phyloP scores from a whole-genome alignment of 257 asterid species.

The Scutellaria minor region DNA sequence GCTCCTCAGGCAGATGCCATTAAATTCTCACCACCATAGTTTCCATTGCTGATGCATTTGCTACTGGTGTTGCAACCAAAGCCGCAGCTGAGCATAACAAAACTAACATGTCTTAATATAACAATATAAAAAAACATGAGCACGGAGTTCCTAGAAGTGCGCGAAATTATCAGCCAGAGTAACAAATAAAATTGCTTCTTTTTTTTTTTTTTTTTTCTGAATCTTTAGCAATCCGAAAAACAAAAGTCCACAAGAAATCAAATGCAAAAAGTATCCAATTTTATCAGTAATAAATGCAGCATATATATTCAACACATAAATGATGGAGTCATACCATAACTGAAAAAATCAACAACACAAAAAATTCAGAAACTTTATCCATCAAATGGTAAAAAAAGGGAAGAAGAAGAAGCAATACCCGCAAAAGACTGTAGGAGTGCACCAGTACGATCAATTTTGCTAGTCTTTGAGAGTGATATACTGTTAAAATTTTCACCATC shows the following conservation, averaged over 20 bases:
- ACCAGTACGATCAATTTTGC: slow-evolving; percentile 39
- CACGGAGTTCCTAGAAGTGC: not conserved
- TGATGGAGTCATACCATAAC: not conserved
- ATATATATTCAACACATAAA: not conserved
- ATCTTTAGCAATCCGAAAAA: slow-evolving; percentile 6
- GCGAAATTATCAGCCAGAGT: too few species aligned
- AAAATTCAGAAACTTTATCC: not conserved
- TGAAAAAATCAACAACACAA: not conserved
- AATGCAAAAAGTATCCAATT: not conserved
- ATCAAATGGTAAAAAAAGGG: not conserved
- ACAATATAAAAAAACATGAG: not conserved
- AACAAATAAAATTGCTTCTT: too few species aligned
- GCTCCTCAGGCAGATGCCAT: slow-evolving; percentile 19
- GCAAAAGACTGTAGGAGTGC: slow-evolving; percentile 37
- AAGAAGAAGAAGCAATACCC: slow-evolving; percentile 16
- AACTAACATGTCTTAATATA: not conserved
- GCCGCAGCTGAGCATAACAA: slow-evolving; percentile 48
- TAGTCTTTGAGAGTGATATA: slow-evolving; percentile 37
- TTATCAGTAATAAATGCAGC: not conserved
- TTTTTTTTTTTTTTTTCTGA: not conserved
- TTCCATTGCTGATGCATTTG: slow-evolving; percentile 61
- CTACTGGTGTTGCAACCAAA: slow-evolving; percentile 52
- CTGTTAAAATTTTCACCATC: slow-evolving; percentile 28
- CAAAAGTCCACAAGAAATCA: not conserved
- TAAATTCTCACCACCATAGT: slow-evolving; percentile 52